These are phyloP conservation scores for Arthrobotrys sphaeroides DNA, from an alignment of 2,329 filamentous ascomycete genomes.

Conservation along the genomic window DNA sequence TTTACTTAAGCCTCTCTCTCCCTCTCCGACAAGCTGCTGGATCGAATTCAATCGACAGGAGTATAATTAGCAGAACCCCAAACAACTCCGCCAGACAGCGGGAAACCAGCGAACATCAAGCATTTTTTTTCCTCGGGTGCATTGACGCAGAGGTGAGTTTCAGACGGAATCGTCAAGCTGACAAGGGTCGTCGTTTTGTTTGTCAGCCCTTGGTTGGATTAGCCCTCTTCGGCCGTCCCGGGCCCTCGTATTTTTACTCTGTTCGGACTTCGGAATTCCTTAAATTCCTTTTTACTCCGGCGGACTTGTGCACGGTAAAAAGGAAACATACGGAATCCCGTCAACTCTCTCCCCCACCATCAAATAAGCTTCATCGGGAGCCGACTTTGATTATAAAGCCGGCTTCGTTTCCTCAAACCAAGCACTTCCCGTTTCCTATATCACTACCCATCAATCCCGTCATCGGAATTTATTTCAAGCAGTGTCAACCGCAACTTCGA, in stretches of 20 bases:
- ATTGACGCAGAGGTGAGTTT: slow-evolving; percentile 1
- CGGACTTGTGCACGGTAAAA: slow-evolving; percentile 20
- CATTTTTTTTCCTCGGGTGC: neutral
- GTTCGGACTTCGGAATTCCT: slow-evolving; percentile 23
- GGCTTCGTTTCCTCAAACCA: slow-evolving; percentile 8
- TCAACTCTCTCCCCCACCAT: slow-evolving; percentile 12
- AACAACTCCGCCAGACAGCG: slow-evolving; percentile 6
- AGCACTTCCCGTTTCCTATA: neutral
- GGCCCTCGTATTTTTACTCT: neutral
- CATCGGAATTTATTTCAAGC: neutral
- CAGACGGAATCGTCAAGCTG: too few species aligned
- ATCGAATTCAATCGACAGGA: neutral
- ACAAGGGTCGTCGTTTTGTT: neutral
- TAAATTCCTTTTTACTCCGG: slow-evolving; percentile 16
- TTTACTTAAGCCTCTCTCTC: slow-evolving; percentile 3
- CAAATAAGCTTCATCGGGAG: neutral
- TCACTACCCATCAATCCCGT: neutral
- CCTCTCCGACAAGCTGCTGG: neutral
- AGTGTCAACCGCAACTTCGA: too few species aligned
- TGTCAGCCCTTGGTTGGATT: slow-evolving; percentile 10
- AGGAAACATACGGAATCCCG: slow-evolving; percentile 4
- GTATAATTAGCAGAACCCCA: slow-evolving; percentile 11
- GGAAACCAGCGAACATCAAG: neutral
- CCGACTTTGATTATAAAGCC: slow-evolving; percentile 42
- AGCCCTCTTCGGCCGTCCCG: slow-evolving; percentile 1